phyloP scores from a whole-genome alignment of 1,139 yeast genomes.

The Candida glucosophila region DNA sequence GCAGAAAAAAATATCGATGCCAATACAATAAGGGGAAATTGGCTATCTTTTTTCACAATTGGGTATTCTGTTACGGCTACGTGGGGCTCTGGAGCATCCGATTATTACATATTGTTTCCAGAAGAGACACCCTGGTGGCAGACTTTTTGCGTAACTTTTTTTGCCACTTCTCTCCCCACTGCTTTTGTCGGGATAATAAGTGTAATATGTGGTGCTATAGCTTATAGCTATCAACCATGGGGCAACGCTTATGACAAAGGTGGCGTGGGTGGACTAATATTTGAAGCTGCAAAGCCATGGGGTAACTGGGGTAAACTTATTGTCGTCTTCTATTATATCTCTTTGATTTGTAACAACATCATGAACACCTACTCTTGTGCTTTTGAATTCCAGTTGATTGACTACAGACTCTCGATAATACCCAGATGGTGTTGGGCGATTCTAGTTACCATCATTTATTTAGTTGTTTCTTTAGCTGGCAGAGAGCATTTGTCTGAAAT shows the following conservation, averaged over 20 bases:
- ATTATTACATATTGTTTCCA: constrained; percentile 18
- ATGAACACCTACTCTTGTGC: constrained; percentile 22
- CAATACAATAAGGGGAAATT: constrained; percentile 13
- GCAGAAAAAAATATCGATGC: constrained; percentile 7
- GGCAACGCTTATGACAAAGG: constrained; percentile 10
- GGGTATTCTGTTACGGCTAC: constrained; percentile 20
- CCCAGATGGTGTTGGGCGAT: constrained; percentile 21
- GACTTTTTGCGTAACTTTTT: constrained; percentile 14
- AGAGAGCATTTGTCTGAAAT: constrained; percentile 15
- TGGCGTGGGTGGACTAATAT: constrained; percentile 19
- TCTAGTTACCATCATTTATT: constrained; percentile 12
- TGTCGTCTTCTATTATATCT: constrained; percentile 23
- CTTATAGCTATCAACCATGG: constrained; percentile 18
- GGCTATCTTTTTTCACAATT: constrained; percentile 19
- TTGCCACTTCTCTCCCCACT: constrained; percentile 18
- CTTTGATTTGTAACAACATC: constrained; percentile 29
- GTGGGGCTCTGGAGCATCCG: constrained; percentile 23
- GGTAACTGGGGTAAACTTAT: constrained; percentile 23
- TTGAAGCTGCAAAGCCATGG: constrained; percentile 16
- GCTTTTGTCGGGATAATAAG: constrained; percentile 17
- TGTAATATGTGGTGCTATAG: constrained; percentile 16
- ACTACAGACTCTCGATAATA: constrained; percentile 10
- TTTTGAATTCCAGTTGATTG: constrained; percentile 17
- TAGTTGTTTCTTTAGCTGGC: constrained; percentile 16
- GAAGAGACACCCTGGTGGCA: constrained; percentile 12